Percentiles rank a stretch among this genome's conserved stretches.
Conservation (phyloP, 768 basidiomycete genomes). For the Hypholoma sublateritium region DNA sequence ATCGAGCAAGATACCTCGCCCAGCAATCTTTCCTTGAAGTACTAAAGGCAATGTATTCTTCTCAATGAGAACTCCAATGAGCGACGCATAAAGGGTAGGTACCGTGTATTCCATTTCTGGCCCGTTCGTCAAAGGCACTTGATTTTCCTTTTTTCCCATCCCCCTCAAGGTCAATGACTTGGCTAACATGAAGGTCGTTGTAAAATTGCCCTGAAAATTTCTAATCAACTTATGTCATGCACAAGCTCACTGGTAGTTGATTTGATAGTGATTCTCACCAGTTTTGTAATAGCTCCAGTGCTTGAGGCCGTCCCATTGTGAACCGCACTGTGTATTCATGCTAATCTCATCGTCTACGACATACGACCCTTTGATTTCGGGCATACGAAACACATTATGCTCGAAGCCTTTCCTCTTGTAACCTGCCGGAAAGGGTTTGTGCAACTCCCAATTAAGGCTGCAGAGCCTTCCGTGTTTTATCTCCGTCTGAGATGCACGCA, state of each 20-base stretch:
- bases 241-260: no score
- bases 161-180: constrained; percentile 17
- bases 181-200: constrained; percentile 17
- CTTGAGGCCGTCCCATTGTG: constrained; percentile 26
- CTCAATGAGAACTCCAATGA: not conserved
- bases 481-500: constrained; percentile 18
- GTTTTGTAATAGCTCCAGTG: constrained; percentile 21
- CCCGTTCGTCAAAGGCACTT: constrained; percentile 15
- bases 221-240: not conserved
- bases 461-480: constrained; percentile 19
- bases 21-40: constrained; percentile 26
- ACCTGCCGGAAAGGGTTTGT: constrained; percentile 19
- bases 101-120: constrained; percentile 26
- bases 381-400: constrained; percentile 17
- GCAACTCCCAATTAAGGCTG: constrained; percentile 24
- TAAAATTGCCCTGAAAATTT: constrained; percentile 19
- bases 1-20: constrained; percentile 24
- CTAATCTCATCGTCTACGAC: constrained; percentile 23
- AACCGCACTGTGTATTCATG: constrained; percentile 23
- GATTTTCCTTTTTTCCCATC: constrained; percentile 2
- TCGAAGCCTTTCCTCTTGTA: constrained; percentile 17
- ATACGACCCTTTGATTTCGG: constrained; percentile 8
- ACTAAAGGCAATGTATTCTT: constrained; percentile 1
- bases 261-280: constrained; percentile 10
- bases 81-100: not conserved